Evolutionary conservation across 345 rosid species (phyloP), one percentile per base, ranked within the genome.

Genomic region (Tarenaya hassleriana): DNA sequence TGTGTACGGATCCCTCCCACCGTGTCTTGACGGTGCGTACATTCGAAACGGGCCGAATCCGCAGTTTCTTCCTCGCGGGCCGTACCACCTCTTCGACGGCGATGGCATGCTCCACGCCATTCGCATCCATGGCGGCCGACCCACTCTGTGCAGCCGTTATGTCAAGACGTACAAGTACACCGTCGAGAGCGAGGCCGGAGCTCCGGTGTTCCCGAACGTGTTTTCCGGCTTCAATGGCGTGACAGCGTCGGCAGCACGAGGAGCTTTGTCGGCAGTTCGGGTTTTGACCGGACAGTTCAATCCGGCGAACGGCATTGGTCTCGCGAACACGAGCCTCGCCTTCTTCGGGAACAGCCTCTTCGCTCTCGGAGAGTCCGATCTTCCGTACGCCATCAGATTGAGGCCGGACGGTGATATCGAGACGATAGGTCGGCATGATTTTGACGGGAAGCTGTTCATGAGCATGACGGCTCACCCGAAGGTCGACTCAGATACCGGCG

Each of bases 381-480:
- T 69, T 1, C 73, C 73, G 1, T 69, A 69, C 57, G 51, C 64
- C 61, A 46, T 69, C 0, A 29, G 42, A 35, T 42, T 69, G 37
- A 69, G 61, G 0, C 4, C 14, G 0, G 51, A 5, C 0, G 68
- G 73, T 46, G 73, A 69, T 34, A 53, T 69, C 17, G 48, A 58
- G 15, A 69, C 73, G 20, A 52, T 69, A 41, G 69, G 73, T 39
- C 61, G 69, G 32, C 20, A 47, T 34, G 73, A 69, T 42, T 69
- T 69, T 50, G 69, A 58, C 12, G 73, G 73, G 13, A 63, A 57
- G 0, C 4, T 69, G 4, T 33, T 17, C 4, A 69, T 69, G 73
- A 69, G 73, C 16, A 69, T 69, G 73, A 69, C 73, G 3, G 73
- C 73, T 58, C 73, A 69, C 34, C 73, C 61, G 1, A 69, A 69